phyloP scores from a whole-genome alignment of 2,329 filamentous ascomycete genomes.

The Botrytis tulipae region DNA sequence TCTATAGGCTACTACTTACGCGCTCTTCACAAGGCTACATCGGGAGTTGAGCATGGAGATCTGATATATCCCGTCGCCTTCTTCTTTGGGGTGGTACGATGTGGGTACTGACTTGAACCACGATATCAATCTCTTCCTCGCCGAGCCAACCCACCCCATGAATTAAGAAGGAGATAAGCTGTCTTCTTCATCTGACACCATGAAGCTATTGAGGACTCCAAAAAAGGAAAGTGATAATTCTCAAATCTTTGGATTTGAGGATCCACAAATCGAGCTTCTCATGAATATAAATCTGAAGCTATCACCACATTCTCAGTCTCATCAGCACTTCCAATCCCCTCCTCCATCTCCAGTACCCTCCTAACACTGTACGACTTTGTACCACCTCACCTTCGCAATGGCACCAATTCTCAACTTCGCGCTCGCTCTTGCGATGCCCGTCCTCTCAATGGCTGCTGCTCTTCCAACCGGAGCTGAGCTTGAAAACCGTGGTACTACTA shows the following conservation, averaged over 20 bases:
- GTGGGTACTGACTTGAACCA: not conserved
- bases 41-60: too few species aligned
- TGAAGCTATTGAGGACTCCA: not conserved
- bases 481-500: not conserved
- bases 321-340: not conserved
- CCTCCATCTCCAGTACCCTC: not conserved
- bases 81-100: not conserved
- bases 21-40: not conserved
- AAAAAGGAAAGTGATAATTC: constrained; percentile 13
- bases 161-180: constrained; percentile 12
- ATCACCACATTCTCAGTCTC: not conserved
- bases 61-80: not conserved
- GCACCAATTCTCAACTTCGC: constrained; percentile 11
- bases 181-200: not conserved
- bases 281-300: not conserved
- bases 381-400: not conserved
- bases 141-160: not conserved
- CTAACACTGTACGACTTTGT: not conserved
- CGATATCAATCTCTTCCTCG: not conserved
- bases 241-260: not conserved
- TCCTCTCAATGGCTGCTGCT: constrained; percentile 3
- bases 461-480: not conserved
- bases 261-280: not conserved
- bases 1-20: not conserved
- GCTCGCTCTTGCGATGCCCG: constrained; percentile 4